A percentile compares a stretch with the other conserved stretches of the same genome.
Conservation (phyloP, 371 early-diverging fungal genomes). For the Capniomyces stellatus region DNA sequence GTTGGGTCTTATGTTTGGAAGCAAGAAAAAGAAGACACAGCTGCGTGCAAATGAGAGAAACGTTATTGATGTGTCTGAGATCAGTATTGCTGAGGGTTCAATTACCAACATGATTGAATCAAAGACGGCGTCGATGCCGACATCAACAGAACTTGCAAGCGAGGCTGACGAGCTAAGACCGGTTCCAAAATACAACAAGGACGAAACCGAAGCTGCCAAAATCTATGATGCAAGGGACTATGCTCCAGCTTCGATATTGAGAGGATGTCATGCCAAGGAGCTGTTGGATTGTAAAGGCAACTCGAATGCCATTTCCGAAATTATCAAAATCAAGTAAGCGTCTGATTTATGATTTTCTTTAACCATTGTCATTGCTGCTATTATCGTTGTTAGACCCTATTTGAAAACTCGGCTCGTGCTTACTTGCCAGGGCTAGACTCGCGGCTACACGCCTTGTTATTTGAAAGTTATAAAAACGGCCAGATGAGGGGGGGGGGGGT, state of each 20-base stretch:
- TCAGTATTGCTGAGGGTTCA: slow-evolving; percentile 9
- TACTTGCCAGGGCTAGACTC: too few species aligned
- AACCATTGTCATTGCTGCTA: too few species aligned
- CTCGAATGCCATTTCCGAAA: too few species aligned
- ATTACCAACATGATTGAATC: slow-evolving; percentile 19
- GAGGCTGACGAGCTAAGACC: slow-evolving; percentile 37
- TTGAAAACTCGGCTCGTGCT: too few species aligned
- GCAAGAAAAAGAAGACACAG: slow-evolving; percentile 59
- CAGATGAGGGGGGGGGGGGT: too few species aligned
- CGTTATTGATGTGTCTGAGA: slow-evolving; percentile 38
- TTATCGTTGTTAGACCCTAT: too few species aligned
- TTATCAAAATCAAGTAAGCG: too few species aligned
- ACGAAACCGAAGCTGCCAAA: slow-evolving; percentile 41
- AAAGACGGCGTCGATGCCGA: slow-evolving; percentile 16
- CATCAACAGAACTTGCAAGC: slow-evolving; percentile 32
- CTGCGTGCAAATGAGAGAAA: slow-evolving; percentile 67
- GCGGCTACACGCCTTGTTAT: too few species aligned
- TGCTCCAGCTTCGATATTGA: not conserved
- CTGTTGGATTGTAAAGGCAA: not conserved
- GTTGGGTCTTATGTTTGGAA: slow-evolving; percentile 81
- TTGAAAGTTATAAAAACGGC: too few species aligned
- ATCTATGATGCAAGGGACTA: slow-evolving; percentile 39
- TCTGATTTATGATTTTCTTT: too few species aligned
- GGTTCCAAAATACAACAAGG: slow-evolving; percentile 48
- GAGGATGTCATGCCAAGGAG: not conserved